Evolutionary conservation across 768 basidiomycete genomes (phyloP).

Genomic region (Aureoboletus auriporus): DNA sequence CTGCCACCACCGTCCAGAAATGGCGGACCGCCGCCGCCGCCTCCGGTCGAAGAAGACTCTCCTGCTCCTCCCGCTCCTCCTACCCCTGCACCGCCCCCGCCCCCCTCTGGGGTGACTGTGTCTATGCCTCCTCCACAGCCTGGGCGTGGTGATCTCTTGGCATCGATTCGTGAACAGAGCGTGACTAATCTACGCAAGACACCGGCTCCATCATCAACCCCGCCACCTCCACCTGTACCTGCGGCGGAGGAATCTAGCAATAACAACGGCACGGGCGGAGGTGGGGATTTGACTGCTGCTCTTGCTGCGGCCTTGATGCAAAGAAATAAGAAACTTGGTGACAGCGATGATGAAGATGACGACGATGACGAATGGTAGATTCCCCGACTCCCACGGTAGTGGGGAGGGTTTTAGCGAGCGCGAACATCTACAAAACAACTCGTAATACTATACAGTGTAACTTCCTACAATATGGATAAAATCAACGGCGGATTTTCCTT

Average conservation of each 20-base stretch:
- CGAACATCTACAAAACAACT: too few species aligned
- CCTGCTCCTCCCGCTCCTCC: constrained; percentile 33
- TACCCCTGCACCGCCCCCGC: constrained; percentile 36
- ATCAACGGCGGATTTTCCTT: too few species aligned
- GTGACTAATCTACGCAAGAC: constrained; percentile 66
- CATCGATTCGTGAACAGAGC: constrained; percentile 80
- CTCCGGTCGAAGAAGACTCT: constrained; percentile 21
- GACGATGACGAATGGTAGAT: constrained; percentile 60
- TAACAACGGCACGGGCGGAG: constrained; percentile 34
- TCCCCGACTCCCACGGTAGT: too few species aligned
- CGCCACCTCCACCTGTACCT: constrained; percentile 33
- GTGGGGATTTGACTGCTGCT: constrained; percentile 76
- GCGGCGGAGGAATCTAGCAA: constrained; percentile 29
- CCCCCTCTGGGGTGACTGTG: constrained; percentile 29
- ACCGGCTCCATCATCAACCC: constrained; percentile 25
- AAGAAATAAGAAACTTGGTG: constrained; percentile 83
- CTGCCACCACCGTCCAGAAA: constrained; percentile 26
- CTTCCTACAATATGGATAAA: too few species aligned
- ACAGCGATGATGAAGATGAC: constrained; percentile 78
- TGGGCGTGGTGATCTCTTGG: constrained; percentile 64
- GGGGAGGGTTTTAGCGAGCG: too few species aligned
- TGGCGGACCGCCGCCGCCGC: constrained; percentile 31
- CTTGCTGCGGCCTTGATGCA: constrained; percentile 79
- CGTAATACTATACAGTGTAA: too few species aligned
- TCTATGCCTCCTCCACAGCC: constrained; percentile 46